Conservation (phyloP, 2,329 filamentous ascomycete genomes). For the Chaetoscypha palmicola region DNA sequence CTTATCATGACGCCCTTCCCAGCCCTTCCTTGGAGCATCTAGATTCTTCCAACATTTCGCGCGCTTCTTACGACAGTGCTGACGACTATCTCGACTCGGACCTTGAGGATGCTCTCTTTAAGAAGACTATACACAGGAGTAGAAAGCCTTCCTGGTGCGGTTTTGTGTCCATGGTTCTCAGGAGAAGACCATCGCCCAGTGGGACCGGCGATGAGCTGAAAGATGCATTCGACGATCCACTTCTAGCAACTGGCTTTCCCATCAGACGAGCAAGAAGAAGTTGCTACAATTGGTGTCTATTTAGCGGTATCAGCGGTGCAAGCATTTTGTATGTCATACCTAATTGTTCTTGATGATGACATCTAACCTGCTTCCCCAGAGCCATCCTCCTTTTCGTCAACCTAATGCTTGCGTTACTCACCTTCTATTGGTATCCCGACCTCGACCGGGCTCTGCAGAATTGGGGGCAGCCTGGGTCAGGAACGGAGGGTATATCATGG, state of each 20-base stretch:
- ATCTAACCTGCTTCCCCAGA: conserved; percentile 18
- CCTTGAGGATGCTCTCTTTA: conserved; percentile 13
- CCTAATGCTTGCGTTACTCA: conserved; percentile 29
- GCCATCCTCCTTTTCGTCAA: conserved; percentile 31
- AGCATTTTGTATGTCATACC: conserved; percentile 31
- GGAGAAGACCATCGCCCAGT: conserved; percentile 8
- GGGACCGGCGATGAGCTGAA: not conserved
- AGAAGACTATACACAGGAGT: not conserved
- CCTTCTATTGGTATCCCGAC: conserved; percentile 27
- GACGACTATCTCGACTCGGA: conserved; percentile 12
- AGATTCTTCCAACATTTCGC: no score
- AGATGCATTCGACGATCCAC: not conserved
- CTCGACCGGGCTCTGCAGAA: conserved; percentile 29
- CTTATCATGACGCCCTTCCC: not conserved
- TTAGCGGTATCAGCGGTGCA: conserved; percentile 33
- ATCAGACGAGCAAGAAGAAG: conserved; percentile 10
- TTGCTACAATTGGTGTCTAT: conserved; percentile 30
- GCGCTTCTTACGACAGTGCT: conserved; percentile 7
- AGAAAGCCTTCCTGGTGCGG: conserved; percentile 1
- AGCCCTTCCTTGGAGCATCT: no score
- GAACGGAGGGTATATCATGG: conserved; percentile 35
- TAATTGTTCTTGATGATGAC: not conserved
- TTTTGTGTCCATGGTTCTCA: conserved; percentile 4
- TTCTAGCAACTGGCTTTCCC: not conserved
- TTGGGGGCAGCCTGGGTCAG: conserved; percentile 35